Percentiles rank a stretch among this genome's conserved stretches.
Evolutionary conservation across 192 early-diverging fungal species (phyloP).

Genomic region (Umbelopsis sp.): DNA sequence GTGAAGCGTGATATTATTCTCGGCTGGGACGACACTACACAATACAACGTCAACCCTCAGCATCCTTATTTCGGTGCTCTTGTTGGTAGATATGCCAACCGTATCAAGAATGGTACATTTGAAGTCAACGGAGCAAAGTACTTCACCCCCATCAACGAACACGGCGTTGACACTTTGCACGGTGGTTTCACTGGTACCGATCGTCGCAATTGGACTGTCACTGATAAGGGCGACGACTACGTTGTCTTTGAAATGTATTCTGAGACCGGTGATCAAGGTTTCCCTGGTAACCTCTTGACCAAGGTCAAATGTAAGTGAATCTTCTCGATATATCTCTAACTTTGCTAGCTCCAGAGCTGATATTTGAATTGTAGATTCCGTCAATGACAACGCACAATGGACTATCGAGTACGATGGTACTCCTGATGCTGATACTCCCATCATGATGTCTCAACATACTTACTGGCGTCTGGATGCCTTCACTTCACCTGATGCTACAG

Average conservation of each 20-base stretch:
- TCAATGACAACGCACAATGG: constrained; percentile 16
- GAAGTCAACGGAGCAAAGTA: not conserved
- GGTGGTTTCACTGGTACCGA: constrained; percentile 19
- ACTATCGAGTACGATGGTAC: constrained; percentile 5
- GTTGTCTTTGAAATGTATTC: not conserved
- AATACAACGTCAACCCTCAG: constrained; percentile 5
- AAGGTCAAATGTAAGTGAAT: constrained; percentile 3
- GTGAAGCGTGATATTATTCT: constrained; percentile 5
- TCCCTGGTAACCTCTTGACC: constrained; percentile 19
- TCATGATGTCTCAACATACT: constrained; percentile 18
- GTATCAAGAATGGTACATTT: constrained; percentile 20
- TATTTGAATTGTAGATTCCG: not conserved
- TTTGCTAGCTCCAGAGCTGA: not conserved
- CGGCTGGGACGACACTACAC: constrained; percentile 16
- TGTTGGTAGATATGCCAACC: constrained; percentile 22
- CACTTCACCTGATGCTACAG: not conserved
- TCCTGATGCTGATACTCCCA: constrained; percentile 14
- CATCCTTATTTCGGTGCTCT: constrained; percentile 22
- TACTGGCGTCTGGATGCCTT: constrained; percentile 21
- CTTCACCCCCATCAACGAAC: constrained; percentile 17
- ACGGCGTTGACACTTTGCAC: constrained; percentile 14
- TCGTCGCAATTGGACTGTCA: constrained; percentile 20
- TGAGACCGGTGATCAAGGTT: constrained; percentile 14
- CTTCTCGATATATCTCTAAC: not conserved
- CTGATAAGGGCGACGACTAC: constrained; percentile 5